Base-by-base conservation (phyloP, 805 yeast genomes). In the Blastobotrys muscicola region DNA sequence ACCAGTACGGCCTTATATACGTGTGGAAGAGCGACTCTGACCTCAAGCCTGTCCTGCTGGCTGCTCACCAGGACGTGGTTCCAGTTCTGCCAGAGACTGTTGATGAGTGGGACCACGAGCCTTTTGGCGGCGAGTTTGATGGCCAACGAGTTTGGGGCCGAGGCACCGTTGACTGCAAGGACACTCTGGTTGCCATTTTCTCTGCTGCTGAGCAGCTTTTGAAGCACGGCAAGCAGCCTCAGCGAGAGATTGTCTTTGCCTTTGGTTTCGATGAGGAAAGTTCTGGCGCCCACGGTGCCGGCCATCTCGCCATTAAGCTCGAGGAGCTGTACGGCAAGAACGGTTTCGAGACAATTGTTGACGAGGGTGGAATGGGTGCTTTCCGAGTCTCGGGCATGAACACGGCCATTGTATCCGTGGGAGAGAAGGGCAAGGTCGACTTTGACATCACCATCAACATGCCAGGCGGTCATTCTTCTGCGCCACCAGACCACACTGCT, bases 201-300 rank as follows among this genome's bases (percentile, higher is more conserved):
- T 89, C 83, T 57, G 70, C 87, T 1, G 58, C 75, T n/a, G 85
- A 81, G 54, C 60, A 65, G 40, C 60, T 82, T 30, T 55, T 83
- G 26, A 53, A 62, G 30, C 69, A 68, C 13, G 78, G 70, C 1
- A 82, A 69, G 62, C 44, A 56, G 36, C 85, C 87, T n/a, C 59
- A 69, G 42, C 74, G 94, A 60, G 71, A 85, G 1, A 58, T 83
- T 11, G 48, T 85, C 8, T 57, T 80, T 2, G 77, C 84, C 0
- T 76, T 80, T 55, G 94, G 94, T 1, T 82, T 75, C 51, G 94
- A 85, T 56, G 95, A 85, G 64, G 95, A 85, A 57, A 71, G 74
- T 33, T 68, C 75, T 32, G 94, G 94, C 4, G 46, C 50, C 13
- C 59, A 66, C 6, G 89, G 90, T 42, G 94, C 94, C 5, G 50